Percentiles rank a stretch among this genome's conserved stretches.
Conservation (phyloP, 2,329 filamentous ascomycete genomes). For the Onygena corvina region DNA sequence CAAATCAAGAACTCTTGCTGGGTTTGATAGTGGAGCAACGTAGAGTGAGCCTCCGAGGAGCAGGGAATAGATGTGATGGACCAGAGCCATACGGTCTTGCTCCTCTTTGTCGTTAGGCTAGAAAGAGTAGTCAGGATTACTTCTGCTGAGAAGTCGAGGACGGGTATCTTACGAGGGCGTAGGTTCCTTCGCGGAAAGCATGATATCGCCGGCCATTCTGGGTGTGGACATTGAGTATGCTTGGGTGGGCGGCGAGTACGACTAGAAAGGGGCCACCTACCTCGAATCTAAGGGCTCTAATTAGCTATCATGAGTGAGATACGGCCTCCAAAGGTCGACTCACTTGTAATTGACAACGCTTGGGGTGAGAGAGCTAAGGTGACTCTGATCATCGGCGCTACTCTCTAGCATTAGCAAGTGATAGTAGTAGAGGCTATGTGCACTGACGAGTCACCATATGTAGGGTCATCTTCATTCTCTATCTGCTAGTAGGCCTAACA, state of each 20-base stretch:
- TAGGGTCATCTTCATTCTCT: constrained; percentile 1
- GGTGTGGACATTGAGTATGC: not conserved
- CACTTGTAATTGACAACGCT: constrained; percentile 11
- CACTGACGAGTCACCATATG: not conserved
- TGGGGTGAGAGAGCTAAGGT: constrained; percentile 7
- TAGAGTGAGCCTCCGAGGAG: constrained; percentile 36
- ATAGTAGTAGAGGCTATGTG: not conserved
- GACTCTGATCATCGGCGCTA: constrained; percentile 7
- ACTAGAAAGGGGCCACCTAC: not conserved
- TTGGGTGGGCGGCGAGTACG: too few relatives aligned
- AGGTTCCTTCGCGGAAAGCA: constrained; percentile 11
- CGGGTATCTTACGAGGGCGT: constrained; percentile 3
- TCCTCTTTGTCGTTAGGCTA: constrained; percentile 14
- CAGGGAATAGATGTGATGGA: constrained; percentile 44
- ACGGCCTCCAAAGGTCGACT: not conserved
- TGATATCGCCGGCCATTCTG: constrained; percentile 13
- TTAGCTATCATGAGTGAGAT: not conserved
- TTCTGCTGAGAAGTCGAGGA: not conserved
- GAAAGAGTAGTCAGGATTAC: not conserved
- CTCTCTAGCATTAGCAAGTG: not conserved
- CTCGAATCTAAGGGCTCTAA: not conserved
- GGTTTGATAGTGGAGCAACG: constrained; percentile 36
- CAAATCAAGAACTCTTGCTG: constrained; percentile 43
- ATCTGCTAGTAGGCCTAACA: not conserved
- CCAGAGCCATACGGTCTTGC: constrained; percentile 31